A percentile compares a stretch with the other conserved stretches of the same genome.
Evolutionary conservation across 106 monocot genomes (phyloP).

Genomic region (Gastrodia elata): DNA sequence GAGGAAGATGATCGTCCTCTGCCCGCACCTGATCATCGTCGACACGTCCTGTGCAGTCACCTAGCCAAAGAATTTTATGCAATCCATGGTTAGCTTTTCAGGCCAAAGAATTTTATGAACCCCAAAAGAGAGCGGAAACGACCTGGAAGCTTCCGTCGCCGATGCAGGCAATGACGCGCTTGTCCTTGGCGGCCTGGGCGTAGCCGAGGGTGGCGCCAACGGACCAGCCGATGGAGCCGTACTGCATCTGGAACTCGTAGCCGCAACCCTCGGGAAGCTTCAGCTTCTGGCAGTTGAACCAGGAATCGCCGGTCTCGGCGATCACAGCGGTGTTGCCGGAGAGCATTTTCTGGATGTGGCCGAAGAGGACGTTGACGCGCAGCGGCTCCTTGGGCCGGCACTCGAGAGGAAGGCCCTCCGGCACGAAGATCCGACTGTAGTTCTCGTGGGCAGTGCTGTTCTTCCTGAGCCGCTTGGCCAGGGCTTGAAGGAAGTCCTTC

Average conservation of each 20-base stretch:
- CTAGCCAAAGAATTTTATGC: neutral
- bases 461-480: constrained; percentile 17
- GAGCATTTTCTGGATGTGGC: constrained; percentile 14
- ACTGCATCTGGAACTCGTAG: constrained; percentile 25
- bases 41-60: constrained; percentile 19
- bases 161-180: constrained; percentile 15
- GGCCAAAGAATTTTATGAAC: neutral
- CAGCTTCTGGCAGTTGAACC: constrained; percentile 28
- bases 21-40: constrained; percentile 14
- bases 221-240: constrained; percentile 20
- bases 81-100: too few species aligned
- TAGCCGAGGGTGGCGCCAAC: constrained; percentile 18
- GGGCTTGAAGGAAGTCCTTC: constrained; percentile 14
- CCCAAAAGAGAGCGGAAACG: neutral
- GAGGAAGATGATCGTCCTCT: constrained; percentile 21
- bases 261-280: constrained; percentile 17
- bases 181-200: constrained; percentile 18
- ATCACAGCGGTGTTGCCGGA: constrained; percentile 10
- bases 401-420: constrained; percentile 6
- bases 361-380: constrained; percentile 18
- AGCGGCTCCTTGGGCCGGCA: constrained; percentile 10
- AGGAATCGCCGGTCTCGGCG: constrained; percentile 18
- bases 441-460: constrained; percentile 19
- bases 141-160: constrained; percentile 25
- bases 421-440: constrained; percentile 13